Percentiles rank a stretch among this genome's conserved stretches.
Evolutionary conservation across 805 yeast species (phyloP).

Genomic region (Candida andamanensis): DNA sequence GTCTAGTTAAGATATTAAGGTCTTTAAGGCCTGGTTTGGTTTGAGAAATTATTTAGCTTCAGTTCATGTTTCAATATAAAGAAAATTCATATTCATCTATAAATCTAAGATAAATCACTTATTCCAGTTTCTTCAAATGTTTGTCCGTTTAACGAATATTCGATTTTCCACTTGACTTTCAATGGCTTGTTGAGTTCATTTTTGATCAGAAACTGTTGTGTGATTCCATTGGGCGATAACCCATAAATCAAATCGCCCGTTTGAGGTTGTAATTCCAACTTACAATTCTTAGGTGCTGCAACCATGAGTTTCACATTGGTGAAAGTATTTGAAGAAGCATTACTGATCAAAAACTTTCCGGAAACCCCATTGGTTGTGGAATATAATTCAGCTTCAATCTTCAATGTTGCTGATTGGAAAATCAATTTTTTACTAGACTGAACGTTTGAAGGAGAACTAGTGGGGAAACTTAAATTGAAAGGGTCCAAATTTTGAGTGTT

Average conservation of each 20-base stretch:
- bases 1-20: too few relatives aligned
- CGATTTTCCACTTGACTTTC: conserved; percentile 74
- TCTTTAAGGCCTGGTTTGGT: too few relatives aligned
- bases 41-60: too few relatives aligned
- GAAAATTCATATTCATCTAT: too few relatives aligned
- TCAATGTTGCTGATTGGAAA: conserved; percentile 42
- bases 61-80: too few relatives aligned
- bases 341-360: conserved; percentile 50
- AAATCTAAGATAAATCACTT: too few relatives aligned
- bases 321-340: conserved; percentile 40
- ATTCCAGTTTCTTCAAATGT: conserved; percentile 56
- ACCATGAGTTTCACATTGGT: conserved; percentile 52
- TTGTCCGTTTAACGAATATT: conserved; percentile 46
- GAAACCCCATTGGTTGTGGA: conserved; percentile 28
- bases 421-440: conserved; percentile 20
- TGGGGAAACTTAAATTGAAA: conserved; percentile 36
- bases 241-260: conserved; percentile 49
- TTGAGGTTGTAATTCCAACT: conserved; percentile 57
- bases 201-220: conserved; percentile 45
- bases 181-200: conserved; percentile 33
- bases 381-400: conserved; percentile 42
- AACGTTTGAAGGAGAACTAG: conserved; percentile 26
- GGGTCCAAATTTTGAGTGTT: conserved; percentile 31
- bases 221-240: conserved; percentile 43
- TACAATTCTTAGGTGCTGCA: conserved; percentile 66